These are phyloP conservation scores for Moricandia arvensis DNA, from an alignment of 345 rosid species.

Conservation along the genomic window DNA sequence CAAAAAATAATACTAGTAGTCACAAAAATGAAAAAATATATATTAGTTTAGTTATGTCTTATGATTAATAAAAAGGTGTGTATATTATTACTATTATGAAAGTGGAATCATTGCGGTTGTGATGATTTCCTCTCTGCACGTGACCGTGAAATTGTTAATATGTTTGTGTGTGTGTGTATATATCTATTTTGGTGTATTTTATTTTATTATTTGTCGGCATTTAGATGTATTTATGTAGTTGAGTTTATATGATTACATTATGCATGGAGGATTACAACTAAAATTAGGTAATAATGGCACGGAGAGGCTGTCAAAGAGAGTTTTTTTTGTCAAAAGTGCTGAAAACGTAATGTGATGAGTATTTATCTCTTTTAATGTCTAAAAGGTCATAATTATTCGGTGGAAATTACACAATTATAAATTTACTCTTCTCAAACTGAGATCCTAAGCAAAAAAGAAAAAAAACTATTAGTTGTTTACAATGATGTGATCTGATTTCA, in stretches of 20 bases:
- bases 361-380: slow-evolving; percentile 34
- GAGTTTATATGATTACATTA: slow-evolving; percentile 27
- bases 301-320: slow-evolving; percentile 24
- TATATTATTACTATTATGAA: background rate
- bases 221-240: slow-evolving; percentile 5
- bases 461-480: background rate
- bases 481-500: background rate
- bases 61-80: background rate
- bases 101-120: too few relatives aligned
- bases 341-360: slow-evolving; percentile 40
- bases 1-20: background rate
- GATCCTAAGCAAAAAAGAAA: background rate
- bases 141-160: too few relatives aligned
- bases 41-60: too few relatives aligned
- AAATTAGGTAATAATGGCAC: slow-evolving; percentile 37
- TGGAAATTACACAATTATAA: slow-evolving; percentile 30
- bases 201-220: too few relatives aligned
- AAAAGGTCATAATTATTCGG: slow-evolving; percentile 44
- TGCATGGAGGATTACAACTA: slow-evolving; percentile 38
- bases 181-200: too few relatives aligned
- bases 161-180: too few relatives aligned
- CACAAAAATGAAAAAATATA: too few relatives aligned
- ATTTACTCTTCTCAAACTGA: slow-evolving; percentile 23
- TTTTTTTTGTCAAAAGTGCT: slow-evolving; percentile 35
- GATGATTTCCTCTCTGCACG: too few relatives aligned